These are phyloP conservation scores for Chaetomium globosum DNA, from an alignment of 2,329 filamentous ascomycete species.

Conservation along the genomic window DNA sequence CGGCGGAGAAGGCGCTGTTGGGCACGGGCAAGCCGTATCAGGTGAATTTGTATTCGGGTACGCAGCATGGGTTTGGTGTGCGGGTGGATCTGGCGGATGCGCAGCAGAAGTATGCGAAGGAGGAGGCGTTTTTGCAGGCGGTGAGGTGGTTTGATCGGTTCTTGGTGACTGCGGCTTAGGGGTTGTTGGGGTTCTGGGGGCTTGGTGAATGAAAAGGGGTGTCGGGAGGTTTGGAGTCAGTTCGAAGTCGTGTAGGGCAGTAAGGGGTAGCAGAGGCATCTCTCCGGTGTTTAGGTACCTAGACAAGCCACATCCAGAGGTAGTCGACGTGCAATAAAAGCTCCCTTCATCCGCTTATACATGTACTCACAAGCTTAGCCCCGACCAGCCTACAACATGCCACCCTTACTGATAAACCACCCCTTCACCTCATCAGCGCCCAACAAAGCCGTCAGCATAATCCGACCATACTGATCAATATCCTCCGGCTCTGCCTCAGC, in stretches of 20 bases:
- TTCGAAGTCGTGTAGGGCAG: too few species aligned
- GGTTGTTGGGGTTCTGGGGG: too few species aligned
- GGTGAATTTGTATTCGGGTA: conserved; percentile 68
- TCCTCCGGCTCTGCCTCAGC: neutral
- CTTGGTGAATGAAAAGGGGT: too few species aligned
- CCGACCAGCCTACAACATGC: neutral
- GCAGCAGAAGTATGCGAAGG: conserved; percentile 68
- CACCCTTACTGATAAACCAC: neutral
- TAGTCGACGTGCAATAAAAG: neutral
- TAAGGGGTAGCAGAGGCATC: too few species aligned
- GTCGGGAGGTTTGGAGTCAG: neutral
- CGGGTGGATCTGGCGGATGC: conserved; percentile 60
- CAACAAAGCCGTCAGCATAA: neutral
- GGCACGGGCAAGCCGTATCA: conserved; percentile 63
- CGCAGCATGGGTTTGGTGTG: conserved; percentile 74
- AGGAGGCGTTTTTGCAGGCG: conserved; percentile 76
- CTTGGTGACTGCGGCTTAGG: conserved; percentile 3
- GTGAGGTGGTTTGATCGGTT: conserved; percentile 70
- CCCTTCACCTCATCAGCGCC: neutral
- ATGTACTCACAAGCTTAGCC: neutral
- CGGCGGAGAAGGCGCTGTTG: conserved; percentile 62
- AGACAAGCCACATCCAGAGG: neutral
- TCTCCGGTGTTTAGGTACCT: neutral
- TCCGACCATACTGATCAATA: neutral
- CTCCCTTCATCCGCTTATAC: neutral